Evolutionary conservation across 2,329 filamentous ascomycete species (phyloP).

Genomic region (Colletotrichum sp.): DNA sequence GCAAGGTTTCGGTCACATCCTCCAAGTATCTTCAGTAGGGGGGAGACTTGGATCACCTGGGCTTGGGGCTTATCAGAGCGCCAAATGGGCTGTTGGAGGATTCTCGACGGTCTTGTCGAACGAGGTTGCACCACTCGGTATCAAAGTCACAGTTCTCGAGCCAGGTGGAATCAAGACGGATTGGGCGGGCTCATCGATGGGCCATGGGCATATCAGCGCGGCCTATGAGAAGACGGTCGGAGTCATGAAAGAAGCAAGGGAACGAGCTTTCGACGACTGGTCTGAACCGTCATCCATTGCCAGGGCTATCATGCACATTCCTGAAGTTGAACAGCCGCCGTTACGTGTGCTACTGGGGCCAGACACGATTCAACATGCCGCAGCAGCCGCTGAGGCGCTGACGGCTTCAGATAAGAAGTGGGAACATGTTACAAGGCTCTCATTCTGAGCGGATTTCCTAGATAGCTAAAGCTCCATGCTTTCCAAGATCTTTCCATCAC

Average conservation of each 20-base stretch:
- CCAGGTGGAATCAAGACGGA: constrained; percentile 47
- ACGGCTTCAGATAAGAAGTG: neutral
- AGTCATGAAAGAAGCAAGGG: neutral
- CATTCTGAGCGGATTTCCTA: neutral
- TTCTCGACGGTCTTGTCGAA: constrained; percentile 39
- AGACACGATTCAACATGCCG: neutral
- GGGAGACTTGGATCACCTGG: constrained; percentile 35
- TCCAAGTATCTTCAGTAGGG: constrained; percentile 43
- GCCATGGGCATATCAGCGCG: constrained; percentile 30
- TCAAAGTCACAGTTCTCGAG: constrained; percentile 43
- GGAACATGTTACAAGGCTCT: neutral
- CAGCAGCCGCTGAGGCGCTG: neutral
- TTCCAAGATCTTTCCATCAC: constrained; percentile 5
- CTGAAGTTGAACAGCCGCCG: neutral
- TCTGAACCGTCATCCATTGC: neutral
- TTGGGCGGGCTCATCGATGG: constrained; percentile 37
- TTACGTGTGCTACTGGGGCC: neutral
- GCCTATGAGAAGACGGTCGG: constrained; percentile 42
- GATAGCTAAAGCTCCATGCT: neutral
- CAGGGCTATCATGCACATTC: neutral
- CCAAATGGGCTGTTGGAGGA: constrained; percentile 44
- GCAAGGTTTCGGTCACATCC: constrained; percentile 36
- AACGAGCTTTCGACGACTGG: neutral
- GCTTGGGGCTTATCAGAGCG: constrained; percentile 39
- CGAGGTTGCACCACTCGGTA: constrained; percentile 39